Base-by-base conservation (phyloP, 192 early-diverging fungal genomes). In the Geranomyces variabilis region DNA sequence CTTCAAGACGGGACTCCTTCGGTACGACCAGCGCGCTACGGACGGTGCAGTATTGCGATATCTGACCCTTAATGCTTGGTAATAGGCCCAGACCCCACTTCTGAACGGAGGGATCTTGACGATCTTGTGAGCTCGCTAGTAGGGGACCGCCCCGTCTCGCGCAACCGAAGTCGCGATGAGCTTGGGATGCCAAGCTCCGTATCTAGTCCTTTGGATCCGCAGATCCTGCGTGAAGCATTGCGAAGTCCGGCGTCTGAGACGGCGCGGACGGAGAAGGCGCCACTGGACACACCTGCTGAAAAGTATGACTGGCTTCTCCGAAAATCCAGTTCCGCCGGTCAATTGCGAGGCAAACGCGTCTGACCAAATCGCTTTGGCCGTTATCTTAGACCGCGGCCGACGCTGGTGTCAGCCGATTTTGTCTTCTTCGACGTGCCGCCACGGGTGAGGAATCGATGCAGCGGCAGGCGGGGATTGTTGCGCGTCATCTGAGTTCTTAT, bases 341-440 rank as follows among this genome's bases (percentile, higher is more conserved):
- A 41, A 41, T 41, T 41, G 36, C 10, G 5, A 41, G n/a, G 10
- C 36, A 41, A 3, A 41, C 3, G 10, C 5, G 3, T 41, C 36
- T 41, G 36, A 41, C 10, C 22, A 13, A n/a, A n/a, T n/a, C n/a
- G n/a, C n/a, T n/a, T 29, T 30, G 0, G 31, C 46, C 60, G 45
- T 0, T 4, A 53, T 53, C 7, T 29, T 60, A 82, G 89, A 65
- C 87, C 88, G 0, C 51, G 56, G 7, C 78, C 61, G 19, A 89
- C 58, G 2, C 29, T 60, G 17, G 31, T 79, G 7, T 84, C 87
- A n/a, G 81, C 85, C 13, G 90, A 93, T 53, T 83, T 91, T 53
- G 85, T 90, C n/a, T 75, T 94, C 41, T 84, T 95, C 61, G 97
- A 99, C 74, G 86, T 94, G 74, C 83, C 93, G 51, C 93, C 97